These are phyloP conservation scores for Leishmania major DNA, from an alignment of 208 protist genomes.

Conservation along the genomic window DNA sequence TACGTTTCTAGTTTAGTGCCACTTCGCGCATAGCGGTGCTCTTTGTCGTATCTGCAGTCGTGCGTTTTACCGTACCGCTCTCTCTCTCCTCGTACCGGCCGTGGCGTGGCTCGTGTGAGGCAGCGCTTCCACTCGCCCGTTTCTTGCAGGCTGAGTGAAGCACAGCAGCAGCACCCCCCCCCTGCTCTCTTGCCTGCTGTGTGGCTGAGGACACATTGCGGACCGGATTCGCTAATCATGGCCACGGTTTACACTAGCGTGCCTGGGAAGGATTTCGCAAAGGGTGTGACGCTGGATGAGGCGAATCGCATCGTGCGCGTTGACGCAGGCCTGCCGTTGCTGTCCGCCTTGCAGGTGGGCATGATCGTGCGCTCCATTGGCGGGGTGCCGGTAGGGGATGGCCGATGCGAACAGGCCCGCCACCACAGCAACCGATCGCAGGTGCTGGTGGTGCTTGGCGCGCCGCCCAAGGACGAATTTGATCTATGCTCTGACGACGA, in stretches of 20 bases:
- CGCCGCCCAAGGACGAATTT: conserved; percentile 67
- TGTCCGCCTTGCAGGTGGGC: conserved; percentile 45
- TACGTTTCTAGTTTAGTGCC: background rate
- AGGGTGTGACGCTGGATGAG: conserved; percentile 49
- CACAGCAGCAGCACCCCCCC: background rate
- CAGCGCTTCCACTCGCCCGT: conserved; percentile 7
- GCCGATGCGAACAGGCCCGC: conserved; percentile 57
- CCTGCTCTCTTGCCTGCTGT: conserved; percentile 1
- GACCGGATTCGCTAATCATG: conserved; percentile 9
- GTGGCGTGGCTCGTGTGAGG: background rate
- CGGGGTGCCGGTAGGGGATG: conserved; percentile 50
- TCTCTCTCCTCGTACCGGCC: background rate
- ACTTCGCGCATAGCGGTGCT: background rate
- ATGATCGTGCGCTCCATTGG: conserved; percentile 87
- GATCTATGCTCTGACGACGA: conserved; percentile 83
- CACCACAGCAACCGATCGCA: conserved; percentile 49
- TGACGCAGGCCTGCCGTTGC: conserved; percentile 37
- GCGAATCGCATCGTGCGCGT: conserved; percentile 59
- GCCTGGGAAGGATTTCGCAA: conserved; percentile 55
- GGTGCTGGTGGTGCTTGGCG: conserved; percentile 57
- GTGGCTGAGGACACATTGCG: conserved; percentile 3
- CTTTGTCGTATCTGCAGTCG: background rate
- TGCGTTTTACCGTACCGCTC: background rate
- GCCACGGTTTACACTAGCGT: conserved; percentile 56
- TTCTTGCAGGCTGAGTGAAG: background rate